Percentiles rank a stretch among this genome's conserved stretches.
phyloP scores from a whole-genome alignment of 495 filamentous ascomycete genomes.

The Umbilicaria muhlenbergii region DNA sequence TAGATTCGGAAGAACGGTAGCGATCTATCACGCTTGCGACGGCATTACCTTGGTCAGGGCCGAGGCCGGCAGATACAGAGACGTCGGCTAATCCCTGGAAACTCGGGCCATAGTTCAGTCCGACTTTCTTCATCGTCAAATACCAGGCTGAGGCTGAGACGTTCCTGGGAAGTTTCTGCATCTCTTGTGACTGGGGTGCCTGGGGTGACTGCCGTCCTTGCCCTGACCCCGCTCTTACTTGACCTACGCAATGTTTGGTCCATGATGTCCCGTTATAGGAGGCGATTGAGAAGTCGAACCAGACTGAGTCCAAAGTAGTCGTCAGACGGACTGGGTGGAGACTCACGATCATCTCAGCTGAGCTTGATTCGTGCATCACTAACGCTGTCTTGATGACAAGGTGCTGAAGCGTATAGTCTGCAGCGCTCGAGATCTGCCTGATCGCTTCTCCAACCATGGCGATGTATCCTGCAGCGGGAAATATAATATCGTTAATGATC shows the following conservation, averaged over 20 bases:
- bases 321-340: constrained; percentile 22
- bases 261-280: constrained; percentile 23
- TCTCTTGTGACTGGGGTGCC: neutral
- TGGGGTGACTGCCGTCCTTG: no score
- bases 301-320: constrained; percentile 19
- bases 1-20: no score
- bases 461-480: constrained; percentile 32
- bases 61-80: no score
- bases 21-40: no score
- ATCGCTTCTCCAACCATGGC: constrained; percentile 31
- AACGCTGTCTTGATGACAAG: constrained; percentile 17
- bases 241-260: constrained; percentile 27
- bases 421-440: constrained; percentile 23
- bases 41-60: no score
- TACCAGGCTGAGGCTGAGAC: no score
- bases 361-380: constrained; percentile 12
- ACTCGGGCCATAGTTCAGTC: no score
- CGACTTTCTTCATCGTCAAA: no score
- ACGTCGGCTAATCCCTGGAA: no score
- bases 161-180: neutral
- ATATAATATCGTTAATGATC: constrained; percentile 24
- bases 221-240: constrained; percentile 10
- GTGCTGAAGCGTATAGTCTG: constrained; percentile 14
- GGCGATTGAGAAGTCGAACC: constrained; percentile 30
- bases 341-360: constrained; percentile 21